Percentiles rank a stretch among this genome's conserved stretches.
Conservation (phyloP, 495 filamentous ascomycete genomes). For the Annulohypoxylon bovei region DNA sequence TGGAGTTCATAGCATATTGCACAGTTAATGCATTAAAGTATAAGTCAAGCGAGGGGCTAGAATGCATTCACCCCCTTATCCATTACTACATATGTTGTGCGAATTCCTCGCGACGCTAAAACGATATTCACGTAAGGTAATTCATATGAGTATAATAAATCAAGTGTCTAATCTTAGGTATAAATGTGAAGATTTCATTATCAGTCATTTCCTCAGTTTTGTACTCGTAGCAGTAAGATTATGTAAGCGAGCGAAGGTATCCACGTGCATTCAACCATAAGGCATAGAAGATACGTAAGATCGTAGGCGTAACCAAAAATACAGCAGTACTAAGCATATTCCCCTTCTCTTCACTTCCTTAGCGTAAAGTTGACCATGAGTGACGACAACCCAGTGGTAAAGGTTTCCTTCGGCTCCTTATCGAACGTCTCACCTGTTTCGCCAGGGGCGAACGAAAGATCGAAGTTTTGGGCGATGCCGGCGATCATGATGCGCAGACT, state of each 20-base stretch:
- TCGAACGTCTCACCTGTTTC: slow-evolving; percentile 42
- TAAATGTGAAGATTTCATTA: too few relatives aligned
- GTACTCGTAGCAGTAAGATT: background rate
- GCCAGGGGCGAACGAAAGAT: slow-evolving; percentile 49
- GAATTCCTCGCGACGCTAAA: too few relatives aligned
- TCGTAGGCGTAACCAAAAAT: background rate
- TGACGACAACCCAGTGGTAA: slow-evolving; percentile 33
- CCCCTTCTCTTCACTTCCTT: slow-evolving; percentile 3
- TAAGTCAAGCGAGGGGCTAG: background rate
- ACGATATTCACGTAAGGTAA: too few relatives aligned
- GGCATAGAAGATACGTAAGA: background rate
- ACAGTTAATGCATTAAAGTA: too few relatives aligned
- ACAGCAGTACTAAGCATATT: too few relatives aligned
- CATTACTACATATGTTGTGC: too few relatives aligned
- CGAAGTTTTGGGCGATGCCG: slow-evolving; percentile 47
- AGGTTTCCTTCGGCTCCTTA: slow-evolving; percentile 33
- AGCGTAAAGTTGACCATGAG: slow-evolving; percentile 40
- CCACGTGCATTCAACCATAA: background rate
- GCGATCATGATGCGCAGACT: slow-evolving; percentile 52
- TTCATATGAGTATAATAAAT: too few relatives aligned
- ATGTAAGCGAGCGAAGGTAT: background rate
- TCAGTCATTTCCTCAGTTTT: background rate
- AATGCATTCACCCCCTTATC: background rate
- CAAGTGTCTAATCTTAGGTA: too few relatives aligned
- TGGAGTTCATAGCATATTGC: background rate